Base-by-base conservation (phyloP, 2,329 filamentous ascomycete species). In the Xylaria sp. region DNA sequence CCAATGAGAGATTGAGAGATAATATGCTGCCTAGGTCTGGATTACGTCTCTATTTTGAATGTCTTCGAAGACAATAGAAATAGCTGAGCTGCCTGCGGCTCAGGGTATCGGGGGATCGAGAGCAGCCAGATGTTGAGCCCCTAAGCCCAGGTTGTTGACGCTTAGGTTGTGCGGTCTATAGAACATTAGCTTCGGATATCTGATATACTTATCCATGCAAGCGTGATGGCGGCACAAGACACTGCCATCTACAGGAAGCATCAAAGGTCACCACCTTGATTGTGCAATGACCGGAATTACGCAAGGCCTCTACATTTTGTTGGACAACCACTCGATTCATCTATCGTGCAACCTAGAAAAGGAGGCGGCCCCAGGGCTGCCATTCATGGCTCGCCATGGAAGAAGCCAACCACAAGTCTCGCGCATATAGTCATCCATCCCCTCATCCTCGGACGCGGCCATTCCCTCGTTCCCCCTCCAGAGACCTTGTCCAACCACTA, bases 401-500 rank as follows among this genome's bases (percentile, higher is more conserved):
- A 73, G 67, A 72, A 74, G 55, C 49, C 66, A 68, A 64, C 64
- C 69, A 31, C 67, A 68, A 66, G 41, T 41, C 63, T 66, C 64
- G 65, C 71, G 54, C 67, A 71, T 61, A 67, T 62, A 55, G 20
- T 60, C 67, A 67, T 69, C 46, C 67, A 67, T 69, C 46, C 62
- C 55, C 61, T 61, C 61, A 61, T 64, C 67, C 67, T 68, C 64
- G 62, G 67, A 68, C 69, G 63, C 69, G 62, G 66, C 66, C 72
- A 31, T 71, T 59, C 61, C 49, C 57, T 43, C 68, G 57, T 64
- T 65, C 63, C 62, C 64, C 63, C 62, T 58, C 66, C 65, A 69
- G 67, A 74, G 73, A 72, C 68, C 67, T 73, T 71, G 71, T 73
- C 74, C 68, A 68, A 70, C 66, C 62, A 64, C 52, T 56, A 66